phyloP scores from a whole-genome alignment of 2,329 filamentous ascomycete species.

The Aspergillus alliaceus region DNA sequence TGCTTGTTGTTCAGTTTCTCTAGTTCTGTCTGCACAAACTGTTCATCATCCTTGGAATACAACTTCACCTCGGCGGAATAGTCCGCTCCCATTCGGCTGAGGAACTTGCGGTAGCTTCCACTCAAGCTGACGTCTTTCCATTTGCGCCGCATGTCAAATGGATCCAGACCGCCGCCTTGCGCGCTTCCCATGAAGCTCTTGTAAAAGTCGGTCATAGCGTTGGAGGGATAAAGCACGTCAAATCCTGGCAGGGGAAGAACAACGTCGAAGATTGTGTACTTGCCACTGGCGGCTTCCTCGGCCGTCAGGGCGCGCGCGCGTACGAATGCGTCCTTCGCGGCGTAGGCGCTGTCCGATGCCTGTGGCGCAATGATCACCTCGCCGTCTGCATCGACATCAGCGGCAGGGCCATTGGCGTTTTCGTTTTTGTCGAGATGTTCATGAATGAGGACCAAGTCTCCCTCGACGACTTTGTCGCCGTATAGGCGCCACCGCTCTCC shows the following conservation, averaged over 20 bases:
- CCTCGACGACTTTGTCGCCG: conserved; percentile 72
- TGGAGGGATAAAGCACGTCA: conserved; percentile 82
- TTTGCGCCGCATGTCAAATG: conserved; percentile 79
- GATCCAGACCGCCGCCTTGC: conserved; percentile 75
- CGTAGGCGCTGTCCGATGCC: conserved; percentile 56
- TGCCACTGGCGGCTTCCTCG: conserved; percentile 74
- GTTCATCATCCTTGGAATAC: conserved; percentile 68
- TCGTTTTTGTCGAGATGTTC: conserved; percentile 54
- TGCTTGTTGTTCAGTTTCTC: conserved; percentile 60
- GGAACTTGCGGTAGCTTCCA: conserved; percentile 82
- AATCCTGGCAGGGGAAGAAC: conserved; percentile 92
- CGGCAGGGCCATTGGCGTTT: conserved; percentile 29
- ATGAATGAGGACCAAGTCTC: conserved; percentile 75
- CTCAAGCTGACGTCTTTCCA: conserved; percentile 87
- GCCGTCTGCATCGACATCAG: conserved; percentile 58
- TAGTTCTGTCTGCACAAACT: conserved; percentile 85
- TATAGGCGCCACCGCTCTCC: conserved; percentile 77
- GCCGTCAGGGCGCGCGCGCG: conserved; percentile 72
- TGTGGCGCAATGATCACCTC: conserved; percentile 65
- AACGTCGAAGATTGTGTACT: conserved; percentile 80
- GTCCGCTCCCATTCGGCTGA: conserved; percentile 66
- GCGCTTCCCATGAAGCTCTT: conserved; percentile 78
- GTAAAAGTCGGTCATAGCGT: conserved; percentile 83
- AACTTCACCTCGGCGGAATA: conserved; percentile 68
- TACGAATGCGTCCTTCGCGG: conserved; percentile 58